A percentile compares a stretch with the other conserved stretches of the same genome.
These are phyloP conservation scores for Forsythia suspensa DNA, from an alignment of 257 asterid genomes.

Conservation along the genomic window DNA sequence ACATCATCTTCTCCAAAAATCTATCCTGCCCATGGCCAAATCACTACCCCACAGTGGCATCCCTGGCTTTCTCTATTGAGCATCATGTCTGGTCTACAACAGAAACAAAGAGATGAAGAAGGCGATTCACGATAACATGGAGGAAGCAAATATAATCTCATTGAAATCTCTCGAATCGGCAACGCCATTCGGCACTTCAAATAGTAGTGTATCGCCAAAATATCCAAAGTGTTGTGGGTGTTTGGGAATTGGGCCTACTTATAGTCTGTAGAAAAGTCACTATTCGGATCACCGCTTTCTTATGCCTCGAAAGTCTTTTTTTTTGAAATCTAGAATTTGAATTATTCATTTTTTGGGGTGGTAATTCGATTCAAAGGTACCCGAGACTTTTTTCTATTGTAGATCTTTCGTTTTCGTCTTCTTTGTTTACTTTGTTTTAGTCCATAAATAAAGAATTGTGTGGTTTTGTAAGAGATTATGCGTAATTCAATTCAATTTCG, in stretches of 20 bases:
- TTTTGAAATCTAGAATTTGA: slow-evolving; percentile 43
- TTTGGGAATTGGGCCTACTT: slow-evolving; percentile 42
- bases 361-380: slow-evolving; percentile 33
- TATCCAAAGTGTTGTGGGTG: background rate
- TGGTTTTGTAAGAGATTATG: slow-evolving; percentile 23
- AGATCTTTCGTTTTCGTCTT: too few species aligned
- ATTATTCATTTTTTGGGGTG: slow-evolving; percentile 44
- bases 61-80: too few species aligned
- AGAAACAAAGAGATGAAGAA: too few species aligned
- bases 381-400: slow-evolving; percentile 21
- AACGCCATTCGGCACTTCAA: too few species aligned
- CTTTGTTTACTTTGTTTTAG: background rate
- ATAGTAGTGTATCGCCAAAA: too few species aligned
- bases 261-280: slow-evolving; percentile 35
- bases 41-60: too few species aligned
- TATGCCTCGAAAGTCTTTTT: slow-evolving; percentile 28
- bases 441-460: slow-evolving; percentile 13
- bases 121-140: too few species aligned
- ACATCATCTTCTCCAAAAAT: too few species aligned
- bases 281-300: slow-evolving; percentile 44
- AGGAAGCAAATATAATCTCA: too few species aligned
- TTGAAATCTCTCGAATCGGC: too few species aligned
- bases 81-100: too few species aligned
- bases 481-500: slow-evolving; percentile 39
- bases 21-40: too few species aligned